Conservation (phyloP, 345 rosid species). For the Eucalyptus pauciflora region DNA sequence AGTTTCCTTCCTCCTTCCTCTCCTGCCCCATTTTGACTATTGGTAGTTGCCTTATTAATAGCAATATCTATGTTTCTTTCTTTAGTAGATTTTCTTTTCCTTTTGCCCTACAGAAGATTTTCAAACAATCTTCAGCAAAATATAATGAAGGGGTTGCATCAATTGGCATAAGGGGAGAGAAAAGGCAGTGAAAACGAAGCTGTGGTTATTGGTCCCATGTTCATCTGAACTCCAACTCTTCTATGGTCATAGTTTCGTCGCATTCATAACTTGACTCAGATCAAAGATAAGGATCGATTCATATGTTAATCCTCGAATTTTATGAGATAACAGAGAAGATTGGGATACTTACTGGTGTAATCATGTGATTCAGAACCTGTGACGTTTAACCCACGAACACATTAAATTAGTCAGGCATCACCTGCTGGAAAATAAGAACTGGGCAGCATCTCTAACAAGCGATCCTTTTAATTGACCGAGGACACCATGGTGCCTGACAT, state of each 20-base stretch:
- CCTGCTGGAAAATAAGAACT: neutral
- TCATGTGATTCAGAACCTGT: neutral
- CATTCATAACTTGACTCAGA: neutral
- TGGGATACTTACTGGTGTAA: neutral
- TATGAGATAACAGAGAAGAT: neutral
- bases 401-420: neutral
- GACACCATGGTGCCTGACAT: neutral
- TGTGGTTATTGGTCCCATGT: neutral
- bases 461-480: neutral
- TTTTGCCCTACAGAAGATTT: neutral
- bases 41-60: neutral
- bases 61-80: neutral
- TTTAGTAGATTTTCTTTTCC: neutral
- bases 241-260: neutral
- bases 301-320: neutral
- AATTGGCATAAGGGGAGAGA: neutral
- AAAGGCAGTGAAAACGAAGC: neutral
- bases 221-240: neutral
- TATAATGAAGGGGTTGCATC: neutral
- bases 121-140: neutral
- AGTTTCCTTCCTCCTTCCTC: neutral
- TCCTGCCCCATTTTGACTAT: neutral
- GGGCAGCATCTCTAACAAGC: neutral
- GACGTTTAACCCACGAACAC: neutral
- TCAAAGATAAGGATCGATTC: neutral